These are phyloP conservation scores for Chalara sp. DNA, from an alignment of 2,329 filamentous ascomycete genomes.

Conservation along the genomic window DNA sequence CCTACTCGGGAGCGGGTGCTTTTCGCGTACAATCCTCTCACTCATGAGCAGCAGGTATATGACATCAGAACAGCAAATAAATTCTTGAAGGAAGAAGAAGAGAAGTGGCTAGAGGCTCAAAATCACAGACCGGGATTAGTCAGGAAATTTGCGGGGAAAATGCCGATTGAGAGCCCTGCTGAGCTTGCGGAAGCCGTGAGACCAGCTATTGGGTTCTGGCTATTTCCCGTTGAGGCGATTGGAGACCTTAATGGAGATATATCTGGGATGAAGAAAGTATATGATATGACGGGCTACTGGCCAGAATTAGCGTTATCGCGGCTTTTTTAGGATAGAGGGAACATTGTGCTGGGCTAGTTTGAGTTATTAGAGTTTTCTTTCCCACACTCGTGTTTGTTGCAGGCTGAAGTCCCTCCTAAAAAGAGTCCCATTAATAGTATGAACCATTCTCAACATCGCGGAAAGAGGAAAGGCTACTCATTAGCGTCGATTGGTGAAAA, in stretches of 20 bases:
- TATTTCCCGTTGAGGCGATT: slow-evolving; percentile 1
- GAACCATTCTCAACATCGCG: no score
- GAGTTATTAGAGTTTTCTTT: no score
- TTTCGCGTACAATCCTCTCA: not conserved
- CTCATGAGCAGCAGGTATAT: not conserved
- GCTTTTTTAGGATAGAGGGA: not conserved
- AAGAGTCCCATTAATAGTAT: no score
- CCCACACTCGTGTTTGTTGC: no score
- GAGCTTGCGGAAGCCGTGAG: slow-evolving; percentile 1
- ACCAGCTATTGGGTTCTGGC: slow-evolving; percentile 4
- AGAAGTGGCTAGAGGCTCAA: not conserved
- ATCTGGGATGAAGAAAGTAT: not conserved
- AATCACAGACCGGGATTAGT: not conserved
- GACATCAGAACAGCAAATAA: slow-evolving; percentile 1
- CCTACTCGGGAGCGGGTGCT: not conserved
- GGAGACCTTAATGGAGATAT: slow-evolving; percentile 1
- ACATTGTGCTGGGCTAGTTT: no score
- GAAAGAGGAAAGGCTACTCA: no score
- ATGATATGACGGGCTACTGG: slow-evolving; percentile 2
- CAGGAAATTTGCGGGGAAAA: not conserved
- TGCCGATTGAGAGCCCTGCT: not conserved
- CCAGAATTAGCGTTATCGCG: slow-evolving; percentile 1
- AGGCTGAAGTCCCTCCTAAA: no score
- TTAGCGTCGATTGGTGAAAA: no score
- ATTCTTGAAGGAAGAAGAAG: slow-evolving; percentile 2